A percentile compares a stretch with the other conserved stretches of the same genome.
Evolutionary conservation across 495 filamentous ascomycete species (phyloP).

Genomic region (Chlorociboria aeruginascens): DNA sequence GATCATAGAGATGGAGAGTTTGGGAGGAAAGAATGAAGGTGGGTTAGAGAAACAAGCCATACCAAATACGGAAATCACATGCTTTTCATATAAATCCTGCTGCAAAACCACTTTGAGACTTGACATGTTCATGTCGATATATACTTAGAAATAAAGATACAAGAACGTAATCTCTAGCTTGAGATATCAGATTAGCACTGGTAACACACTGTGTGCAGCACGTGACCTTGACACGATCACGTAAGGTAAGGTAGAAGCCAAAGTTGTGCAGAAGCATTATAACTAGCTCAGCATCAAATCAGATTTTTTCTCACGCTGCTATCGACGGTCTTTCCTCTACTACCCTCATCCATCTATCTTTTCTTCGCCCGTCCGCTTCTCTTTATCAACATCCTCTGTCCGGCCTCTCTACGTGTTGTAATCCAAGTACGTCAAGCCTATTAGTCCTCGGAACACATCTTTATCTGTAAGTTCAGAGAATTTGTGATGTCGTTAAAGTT

Average conservation of each 20-base stretch:
- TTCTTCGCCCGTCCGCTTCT: constrained; percentile 22
- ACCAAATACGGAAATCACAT: too few relatives aligned
- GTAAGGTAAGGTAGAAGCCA: not conserved
- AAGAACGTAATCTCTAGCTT: too few relatives aligned
- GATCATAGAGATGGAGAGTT: too few relatives aligned
- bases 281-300: constrained; percentile 17
- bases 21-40: too few relatives aligned
- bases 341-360: constrained; percentile 19
- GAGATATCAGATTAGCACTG: too few relatives aligned
- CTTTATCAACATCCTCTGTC: constrained; percentile 14
- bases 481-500: constrained; percentile 17
- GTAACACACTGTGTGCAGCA: too few relatives aligned
- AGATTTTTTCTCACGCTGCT: constrained; percentile 18
- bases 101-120: too few relatives aligned
- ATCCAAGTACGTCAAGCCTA: constrained; percentile 7
- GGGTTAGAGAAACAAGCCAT: too few relatives aligned
- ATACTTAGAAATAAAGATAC: too few relatives aligned
- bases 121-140: too few relatives aligned
- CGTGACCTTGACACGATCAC: not conserved
- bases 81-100: too few relatives aligned
- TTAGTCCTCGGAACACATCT: not conserved
- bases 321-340: constrained; percentile 21
- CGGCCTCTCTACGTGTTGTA: constrained; percentile 10
- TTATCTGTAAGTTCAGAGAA: constrained; percentile 8
- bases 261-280: not conserved